Percentiles rank a stretch among this genome's conserved stretches.
Conservation (phyloP, 441 rosid genomes). For the Dalechampia spathulata region DNA sequence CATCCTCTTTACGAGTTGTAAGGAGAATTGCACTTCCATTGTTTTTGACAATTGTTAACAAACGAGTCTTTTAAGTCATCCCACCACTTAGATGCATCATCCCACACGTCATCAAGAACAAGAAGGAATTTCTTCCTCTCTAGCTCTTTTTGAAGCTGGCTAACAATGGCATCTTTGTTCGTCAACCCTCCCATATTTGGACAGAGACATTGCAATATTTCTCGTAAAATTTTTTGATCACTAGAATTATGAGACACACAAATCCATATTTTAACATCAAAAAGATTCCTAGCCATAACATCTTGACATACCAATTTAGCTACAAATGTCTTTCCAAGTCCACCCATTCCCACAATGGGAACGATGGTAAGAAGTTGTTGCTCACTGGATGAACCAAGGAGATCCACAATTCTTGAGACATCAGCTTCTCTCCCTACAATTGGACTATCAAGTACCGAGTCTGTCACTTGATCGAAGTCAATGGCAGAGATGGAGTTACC, state of each 20-base stretch:
- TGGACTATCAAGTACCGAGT: slow-evolving; percentile 1
- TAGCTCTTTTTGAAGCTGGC: slow-evolving; percentile 1
- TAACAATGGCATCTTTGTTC: slow-evolving; percentile 4
- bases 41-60: neutral
- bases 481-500: neutral
- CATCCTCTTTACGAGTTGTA: neutral
- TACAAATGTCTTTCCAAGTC: slow-evolving; percentile 25
- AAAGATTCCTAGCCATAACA: neutral
- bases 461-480: neutral
- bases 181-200: neutral
- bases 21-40: slow-evolving; percentile 1
- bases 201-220: slow-evolving; percentile 3
- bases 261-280: slow-evolving; percentile 14
- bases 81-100: neutral
- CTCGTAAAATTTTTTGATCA: neutral
- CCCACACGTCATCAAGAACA: slow-evolving; percentile 30
- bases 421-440: slow-evolving; percentile 5
- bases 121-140: slow-evolving; percentile 15
- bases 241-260: slow-evolving; percentile 11
- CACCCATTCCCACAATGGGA: slow-evolving; percentile 15
- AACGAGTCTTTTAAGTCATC: neutral
- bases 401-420: neutral
- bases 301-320: slow-evolving; percentile 21
- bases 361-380: slow-evolving; percentile 1
- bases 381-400: neutral